A percentile compares a stretch with the other conserved stretches of the same genome.
phyloP scores from a whole-genome alignment of 225 moss, liverwort and hornwort genomes.

The Antitrichia curtipendula region DNA sequence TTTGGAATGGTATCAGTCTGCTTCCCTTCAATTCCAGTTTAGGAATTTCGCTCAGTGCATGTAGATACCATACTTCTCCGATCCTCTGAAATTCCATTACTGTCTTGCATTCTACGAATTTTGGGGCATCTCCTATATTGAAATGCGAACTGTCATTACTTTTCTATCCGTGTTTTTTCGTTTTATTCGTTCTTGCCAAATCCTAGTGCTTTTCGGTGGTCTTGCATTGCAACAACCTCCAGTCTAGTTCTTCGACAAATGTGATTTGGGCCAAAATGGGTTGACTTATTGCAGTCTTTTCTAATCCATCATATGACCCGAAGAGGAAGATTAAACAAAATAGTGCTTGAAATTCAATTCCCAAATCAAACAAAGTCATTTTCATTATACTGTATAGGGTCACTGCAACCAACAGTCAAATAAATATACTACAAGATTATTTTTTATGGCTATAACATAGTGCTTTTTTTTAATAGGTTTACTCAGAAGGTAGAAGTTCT shows the following conservation, averaged over 20 bases:
- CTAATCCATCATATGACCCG: neutral
- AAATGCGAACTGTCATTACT: neutral
- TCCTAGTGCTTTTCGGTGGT: rapidly evolving
- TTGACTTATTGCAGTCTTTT: neutral
- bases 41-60: neutral
- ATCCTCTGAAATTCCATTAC: neutral
- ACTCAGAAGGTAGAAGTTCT: rapidly evolving
- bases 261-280: neutral
- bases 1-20: neutral
- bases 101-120: neutral
- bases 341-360: too few relatives aligned
- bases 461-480: too few relatives aligned
- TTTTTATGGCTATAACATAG: rapidly evolving
- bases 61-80: neutral
- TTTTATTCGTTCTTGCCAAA: neutral
- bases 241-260: neutral
- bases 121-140: rapidly evolving
- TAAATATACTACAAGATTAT: neutral
- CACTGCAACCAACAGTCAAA: rapidly evolving
- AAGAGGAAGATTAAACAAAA: neutral
- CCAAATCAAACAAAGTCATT: neutral
- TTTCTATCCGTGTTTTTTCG: too few relatives aligned
- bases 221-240: neutral
- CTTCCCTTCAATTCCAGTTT: too few relatives aligned
- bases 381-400: rapidly evolving